Evolutionary conservation across 176 grass and related monocot species (phyloP), one percentile per base, ranked within the genome.

Genomic region (Bonia amplexicaulis): DNA sequence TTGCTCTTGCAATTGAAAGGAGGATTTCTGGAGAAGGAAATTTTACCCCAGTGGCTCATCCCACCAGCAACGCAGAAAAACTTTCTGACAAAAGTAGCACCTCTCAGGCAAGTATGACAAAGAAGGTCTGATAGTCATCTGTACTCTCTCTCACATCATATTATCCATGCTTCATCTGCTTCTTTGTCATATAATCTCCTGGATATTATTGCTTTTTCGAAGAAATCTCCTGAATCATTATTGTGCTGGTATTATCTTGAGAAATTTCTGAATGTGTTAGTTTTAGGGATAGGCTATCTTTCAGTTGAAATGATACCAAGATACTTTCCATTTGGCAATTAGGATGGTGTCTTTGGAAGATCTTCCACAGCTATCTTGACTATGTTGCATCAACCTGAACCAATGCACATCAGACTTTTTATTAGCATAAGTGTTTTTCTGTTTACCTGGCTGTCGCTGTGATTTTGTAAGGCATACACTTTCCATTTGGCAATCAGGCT

Each of bases 1-100:
- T 91, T n/a, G 23, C 80, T 76, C 80, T 87, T 63, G 80, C 91
- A 83, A 83, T 77, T 66, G 89, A 95, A 88, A 95, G 85, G 51
- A 88, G 83, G 81, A 76, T 82, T 83, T 83, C 82, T 81, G 80
- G 66, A 78, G 83, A 74, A 76, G 95, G 84, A 73, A 79, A 78
- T 85, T 82, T 13, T 78, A 58, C 85, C 71, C 86, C 60, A 63
- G 73, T 81, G 31, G 72, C 77, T 85, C 83, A 92, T 79, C 59
- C 75, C 33, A 69, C 73, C 68, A 86, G 64, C 47, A 89, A 78
- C 20, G 54, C 46, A 35, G 89, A 86, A 48, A 92, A 88, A 81
- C 29, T 45, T 83, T 78, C 74, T 54, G 80, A 82, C 79, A 71
- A 73, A 83, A 85, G 80, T 53, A 87, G 80, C 85, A 68, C 61